Evolutionary conservation across 441 rosid species (phyloP), one percentile per base, ranked within the genome.

Genomic region (Euphorbia schlechtendalii): DNA sequence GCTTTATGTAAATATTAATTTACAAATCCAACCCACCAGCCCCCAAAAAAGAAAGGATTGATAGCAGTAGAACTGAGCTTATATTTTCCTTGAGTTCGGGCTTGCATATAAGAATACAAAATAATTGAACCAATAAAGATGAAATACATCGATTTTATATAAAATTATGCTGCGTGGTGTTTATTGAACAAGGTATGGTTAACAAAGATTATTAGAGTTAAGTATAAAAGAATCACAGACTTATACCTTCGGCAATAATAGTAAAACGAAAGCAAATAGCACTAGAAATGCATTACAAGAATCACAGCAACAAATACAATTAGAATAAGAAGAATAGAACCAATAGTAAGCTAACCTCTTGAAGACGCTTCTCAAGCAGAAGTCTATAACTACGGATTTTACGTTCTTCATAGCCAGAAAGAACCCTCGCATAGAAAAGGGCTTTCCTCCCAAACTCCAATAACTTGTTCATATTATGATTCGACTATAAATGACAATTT

Each of bases 401-500:
- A 58, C 90, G 77, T 71, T 90, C 92, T 77, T 90, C 98, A 66
- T 90, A 93, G 2, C 98, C 97, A 36, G 97, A 93, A 67, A 93
- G 87, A 57, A 90, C 92, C 80, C 91, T 88, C 17, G 67, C 87
- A 63, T 88, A 93, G 73, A 93, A 90, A 70, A 85, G 43, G 20
- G 91, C 91, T 69, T 78, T 86, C 72, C 92, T 84, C 66, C 98
- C 97, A 72, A 87, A 87, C 70, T 92, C 89, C 53, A 88, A 14
- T 30, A 92, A 71, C 80, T 83, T 92, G 32, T 79, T 77, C 98
- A 92, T 92, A 51, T 28, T 34, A 73, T 28, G n/a, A 64, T 63
- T 57, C 78, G 62, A 65, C 74, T 49, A 64, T 65, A 61, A 58
- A 55, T 65, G 63, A 22, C 21, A 53, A 48, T 56, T 21, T 13